Base-by-base conservation (phyloP, 2,329 filamentous ascomycete species). In the Claviceps maximensis region DNA sequence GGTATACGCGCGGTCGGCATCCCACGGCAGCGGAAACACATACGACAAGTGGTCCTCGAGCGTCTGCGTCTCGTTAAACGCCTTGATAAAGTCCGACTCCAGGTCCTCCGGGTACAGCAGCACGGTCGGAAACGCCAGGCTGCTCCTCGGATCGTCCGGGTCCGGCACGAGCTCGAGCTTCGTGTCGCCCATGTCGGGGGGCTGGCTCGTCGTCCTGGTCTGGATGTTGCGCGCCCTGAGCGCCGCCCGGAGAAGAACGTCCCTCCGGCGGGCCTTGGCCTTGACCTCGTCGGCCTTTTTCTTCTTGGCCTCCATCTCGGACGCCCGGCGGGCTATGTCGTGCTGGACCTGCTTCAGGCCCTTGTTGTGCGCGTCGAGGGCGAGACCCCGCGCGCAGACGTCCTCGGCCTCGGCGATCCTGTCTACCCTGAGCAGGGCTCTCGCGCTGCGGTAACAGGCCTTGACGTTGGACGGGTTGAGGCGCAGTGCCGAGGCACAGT, bases 41-140 rank as follows among this genome's bases (percentile, higher is more conserved):
- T 96, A 95, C 3, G 76, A 74, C 49, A 98, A 73, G 67, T 96
- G 90, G 58, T 91, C 83, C 8, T 75, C 76, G 29, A 96, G 73
- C 17, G 77, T 78, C 60, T 93, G 83, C 55, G 77, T 80, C 74
- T 97, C 93, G 51, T 77, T 76, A 61, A 95, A 93, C 0, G 80
- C 80, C 72, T 95, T 95, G 69, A 98, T 79, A 61, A 98, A 93
- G 67, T 98, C 93, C 1, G 82, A 86, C 72, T 97, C 83, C 47
- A 85, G 75, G 56, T 88, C 77, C 58, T 84, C 73, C 5, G 93
- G 91, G 67, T 98, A 98, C 53, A 98, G 74, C 53, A 98, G 71
- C 56, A 97, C 76, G 0, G 85, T 77, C 0, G 93, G 93, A 62
- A 96, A 87, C 3, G 74, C 75, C 1, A 98, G 75, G 0, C 76